Evolutionary conservation across 2,329 filamentous ascomycete genomes (phyloP), one percentile per base, ranked within the genome.

Genomic region (Aspergillus felis): DNA sequence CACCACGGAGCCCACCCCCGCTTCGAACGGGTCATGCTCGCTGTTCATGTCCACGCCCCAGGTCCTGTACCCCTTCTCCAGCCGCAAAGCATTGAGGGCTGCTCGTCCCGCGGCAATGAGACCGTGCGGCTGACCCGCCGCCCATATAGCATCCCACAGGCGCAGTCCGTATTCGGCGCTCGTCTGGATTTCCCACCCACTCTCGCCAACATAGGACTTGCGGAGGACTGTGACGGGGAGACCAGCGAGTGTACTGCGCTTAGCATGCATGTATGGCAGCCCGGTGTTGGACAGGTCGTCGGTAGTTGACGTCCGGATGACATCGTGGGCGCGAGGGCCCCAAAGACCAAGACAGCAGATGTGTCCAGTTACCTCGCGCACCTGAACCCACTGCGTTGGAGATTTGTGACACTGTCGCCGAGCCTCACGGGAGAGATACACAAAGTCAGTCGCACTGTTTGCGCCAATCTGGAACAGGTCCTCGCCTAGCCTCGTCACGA

Each of bases 331-430:
- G 10, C 74, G 77, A 48, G 85, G 85, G 0, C 85, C 85, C 84
- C 84, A 87, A 17, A 87, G 80, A 0, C 85, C 85, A 22, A 87
- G 76, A 57, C 81, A 82, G 65, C 84, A 87, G 0, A 84, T 86
- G 3, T 77, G 80, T 1, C 82, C 81, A 0, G 85, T 87, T 48
- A 86, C 77, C 46, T 87, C 85, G 32, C 80, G 79, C 0, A 87
- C 81, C 17, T 82, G 77, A 0, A 78, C 79, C 71, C 76, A 80
- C 46, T 76, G 66, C 3, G 65, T 68, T 0, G 82, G 77, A 1
- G 63, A 71, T 0, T 64, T 61, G 55, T 77, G 72, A 1, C 66
- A 72, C 57, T 85, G 82, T 3, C 69, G 63, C 2, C 79, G 79
- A 1, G 84, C 84, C 65, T 84, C 81, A 2, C 79, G 76, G 1